phyloP scores from a whole-genome alignment of 441 rosid genomes.

The Eutrema salsugineum region DNA sequence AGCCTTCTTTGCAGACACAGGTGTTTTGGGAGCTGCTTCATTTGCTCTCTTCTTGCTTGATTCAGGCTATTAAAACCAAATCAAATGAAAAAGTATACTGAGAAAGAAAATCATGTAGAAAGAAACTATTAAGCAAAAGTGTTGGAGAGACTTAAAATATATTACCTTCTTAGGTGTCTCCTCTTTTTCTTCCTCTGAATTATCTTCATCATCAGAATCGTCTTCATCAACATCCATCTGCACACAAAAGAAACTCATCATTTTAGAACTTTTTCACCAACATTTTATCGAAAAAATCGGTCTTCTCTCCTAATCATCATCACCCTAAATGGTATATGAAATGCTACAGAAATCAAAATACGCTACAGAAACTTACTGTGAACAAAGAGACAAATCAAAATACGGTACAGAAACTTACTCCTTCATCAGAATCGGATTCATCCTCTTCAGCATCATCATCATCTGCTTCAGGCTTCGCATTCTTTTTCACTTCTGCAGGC shows the following conservation, averaged over 20 bases:
- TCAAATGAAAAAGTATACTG: neutral
- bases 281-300: neutral
- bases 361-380: neutral
- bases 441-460: slow-evolving; percentile 10
- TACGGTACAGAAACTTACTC: neutral
- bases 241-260: neutral
- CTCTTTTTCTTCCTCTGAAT: slow-evolving; percentile 34
- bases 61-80: slow-evolving; percentile 3
- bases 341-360: neutral
- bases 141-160: neutral
- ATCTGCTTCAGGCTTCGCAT: neutral
- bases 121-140: neutral
- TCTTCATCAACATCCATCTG: slow-evolving; percentile 21
- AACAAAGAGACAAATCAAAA: neutral
- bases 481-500: neutral
- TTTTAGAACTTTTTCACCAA: neutral
- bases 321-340: neutral
- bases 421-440: slow-evolving; percentile 22
- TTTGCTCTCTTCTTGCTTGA: slow-evolving; percentile 59
- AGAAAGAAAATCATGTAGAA: neutral
- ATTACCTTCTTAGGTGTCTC: slow-evolving; percentile 44
- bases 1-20: slow-evolving; percentile 62
- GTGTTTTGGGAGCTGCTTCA: slow-evolving; percentile 59
- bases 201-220: slow-evolving; percentile 11
- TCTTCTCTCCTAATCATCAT: neutral